Percentiles rank a stretch among this genome's conserved stretches.
phyloP scores from a whole-genome alignment of 228 moss, liverwort and hornwort species.

The Sphagnum magellanicum region DNA sequence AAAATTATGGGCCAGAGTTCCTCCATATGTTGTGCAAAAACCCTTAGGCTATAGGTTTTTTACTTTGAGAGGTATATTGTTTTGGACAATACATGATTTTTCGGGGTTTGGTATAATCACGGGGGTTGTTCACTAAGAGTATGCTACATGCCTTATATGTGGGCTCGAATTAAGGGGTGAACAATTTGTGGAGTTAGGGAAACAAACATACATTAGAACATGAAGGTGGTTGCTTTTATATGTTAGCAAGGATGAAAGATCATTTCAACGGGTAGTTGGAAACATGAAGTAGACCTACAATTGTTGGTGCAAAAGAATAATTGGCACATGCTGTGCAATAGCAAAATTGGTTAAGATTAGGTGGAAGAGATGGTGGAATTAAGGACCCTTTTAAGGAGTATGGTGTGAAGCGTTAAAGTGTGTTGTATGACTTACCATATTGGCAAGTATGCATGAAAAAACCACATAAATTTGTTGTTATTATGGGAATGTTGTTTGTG shows the following conservation, averaged over 20 bases:
- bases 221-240: neutral
- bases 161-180: too few relatives aligned
- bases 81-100: constrained; percentile 5
- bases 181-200: too few relatives aligned
- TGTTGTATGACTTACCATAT: neutral
- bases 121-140: too few relatives aligned
- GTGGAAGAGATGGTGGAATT: too few relatives aligned
- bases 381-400: neutral
- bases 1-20: neutral
- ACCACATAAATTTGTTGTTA: neutral
- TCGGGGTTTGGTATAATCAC: neutral
- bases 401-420: neutral
- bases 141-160: too few relatives aligned
- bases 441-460: neutral
- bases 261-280: neutral
- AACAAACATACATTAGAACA: neutral
- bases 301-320: neutral
- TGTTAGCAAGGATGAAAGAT: neutral
- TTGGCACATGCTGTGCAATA: neutral
- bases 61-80: neutral
- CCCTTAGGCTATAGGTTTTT: neutral
- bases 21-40: neutral
- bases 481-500: too few relatives aligned
- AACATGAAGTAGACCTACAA: neutral
- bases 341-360: neutral